Evolutionary conservation across 1,284 basidiomycete genomes (phyloP).

Genomic region (Golubevia pallescens): DNA sequence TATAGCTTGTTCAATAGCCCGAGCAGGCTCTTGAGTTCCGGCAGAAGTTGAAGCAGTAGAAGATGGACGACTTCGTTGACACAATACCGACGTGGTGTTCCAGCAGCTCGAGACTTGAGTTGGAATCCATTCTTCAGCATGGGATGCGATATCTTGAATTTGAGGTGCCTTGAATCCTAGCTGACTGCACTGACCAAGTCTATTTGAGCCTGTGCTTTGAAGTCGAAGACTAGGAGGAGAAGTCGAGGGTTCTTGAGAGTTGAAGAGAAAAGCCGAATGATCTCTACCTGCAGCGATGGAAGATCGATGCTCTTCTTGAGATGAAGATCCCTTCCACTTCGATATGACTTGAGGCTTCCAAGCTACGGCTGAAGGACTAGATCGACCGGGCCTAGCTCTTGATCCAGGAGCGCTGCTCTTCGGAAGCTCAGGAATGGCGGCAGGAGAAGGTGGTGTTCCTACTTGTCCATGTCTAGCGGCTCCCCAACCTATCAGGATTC

Average conservation of each 20-base stretch:
- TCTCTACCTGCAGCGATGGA: conserved; percentile 20
- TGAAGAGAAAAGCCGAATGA: conserved; percentile 17
- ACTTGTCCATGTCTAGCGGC: conserved; percentile 4
- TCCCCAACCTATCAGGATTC: conserved; percentile 3
- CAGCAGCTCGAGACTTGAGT: conserved; percentile 22
- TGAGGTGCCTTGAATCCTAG: neutral
- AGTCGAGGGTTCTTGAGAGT: neutral
- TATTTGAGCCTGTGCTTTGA: conserved; percentile 16
- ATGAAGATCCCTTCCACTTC: conserved; percentile 4
- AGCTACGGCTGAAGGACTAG: conserved; percentile 10
- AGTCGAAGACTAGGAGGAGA: neutral
- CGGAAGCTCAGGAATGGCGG: neutral
- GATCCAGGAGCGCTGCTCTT: conserved; percentile 12
- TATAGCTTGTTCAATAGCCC: neutral
- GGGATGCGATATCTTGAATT: neutral
- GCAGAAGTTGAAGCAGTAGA: too few relatives aligned
- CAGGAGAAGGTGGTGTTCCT: neutral
- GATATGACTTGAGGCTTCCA: conserved; percentile 21
- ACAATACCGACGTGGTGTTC: conserved; percentile 21
- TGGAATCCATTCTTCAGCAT: conserved; percentile 5
- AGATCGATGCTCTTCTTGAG: neutral
- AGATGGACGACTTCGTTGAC: neutral
- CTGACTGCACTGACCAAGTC: conserved; percentile 13
- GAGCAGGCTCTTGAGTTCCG: conserved; percentile 3
- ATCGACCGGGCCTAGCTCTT: neutral